Base-by-base conservation (phyloP, 306 rosid genomes). In the Cucurbita moschata region DNA sequence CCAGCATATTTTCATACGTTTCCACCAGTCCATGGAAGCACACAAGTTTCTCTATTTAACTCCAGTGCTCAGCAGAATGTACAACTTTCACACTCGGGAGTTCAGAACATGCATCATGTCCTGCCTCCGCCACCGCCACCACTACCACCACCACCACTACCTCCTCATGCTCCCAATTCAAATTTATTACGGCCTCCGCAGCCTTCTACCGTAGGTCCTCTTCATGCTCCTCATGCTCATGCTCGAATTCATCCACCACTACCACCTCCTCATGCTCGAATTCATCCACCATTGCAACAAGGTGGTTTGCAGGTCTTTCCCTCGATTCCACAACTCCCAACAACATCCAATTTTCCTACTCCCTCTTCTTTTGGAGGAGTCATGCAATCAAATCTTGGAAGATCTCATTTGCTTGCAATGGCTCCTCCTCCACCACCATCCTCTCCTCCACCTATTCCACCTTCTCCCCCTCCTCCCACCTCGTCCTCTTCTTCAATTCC, bases 11-110 rank as follows among this genome's bases (percentile, higher is more conserved):
- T 54, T 10, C 52, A 73, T 4, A 81, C 82, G 9, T 75, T 80
- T 49, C 76, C 88, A 66, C 79, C 66, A 64, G 74, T 79, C 77
- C 88, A 82, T 77, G 93, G 93, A 76, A 88, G 56, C 49, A 61
- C 66, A 26, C 38, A 74, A 81, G 73, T 73, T 23, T 75, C 84
- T 7, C 85, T 72, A 50, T 49, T 63, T 10, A 79, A 73, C 79
- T 42, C 84, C 66, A 76, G 39, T 72, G 18, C 57, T 46, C 83
- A 83, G 38, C 86, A 76, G 71, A 73, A 71, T 76, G 72, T 76
- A 12, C 82, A 73, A 65, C 73, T 81, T 57, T 61, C 80, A 3
- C 84, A 84, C 78, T 52, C 82, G 5, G 88, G 87, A 72, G 76
- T 58, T 57, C 89, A 75, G 52, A 71, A 73, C 71, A 66, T 62